Conservation (phyloP, 441 rosid genomes). For the Syzygium syzygioides region DNA sequence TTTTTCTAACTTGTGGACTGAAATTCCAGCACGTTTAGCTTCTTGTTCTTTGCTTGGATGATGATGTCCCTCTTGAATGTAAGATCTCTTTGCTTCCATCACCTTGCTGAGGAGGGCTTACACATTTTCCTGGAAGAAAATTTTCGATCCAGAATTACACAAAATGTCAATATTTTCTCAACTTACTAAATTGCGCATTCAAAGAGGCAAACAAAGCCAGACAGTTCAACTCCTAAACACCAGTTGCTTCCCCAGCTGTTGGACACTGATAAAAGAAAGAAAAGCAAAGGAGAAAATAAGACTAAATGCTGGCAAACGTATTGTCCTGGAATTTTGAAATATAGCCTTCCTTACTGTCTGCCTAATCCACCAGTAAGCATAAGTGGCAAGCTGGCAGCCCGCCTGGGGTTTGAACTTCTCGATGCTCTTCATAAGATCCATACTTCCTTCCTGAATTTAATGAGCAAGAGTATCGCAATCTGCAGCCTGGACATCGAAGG, state of each 20-base stretch:
- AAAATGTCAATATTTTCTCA: not conserved
- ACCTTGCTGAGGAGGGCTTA: slow-evolving; percentile 53
- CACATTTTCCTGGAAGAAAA: slow-evolving; percentile 55
- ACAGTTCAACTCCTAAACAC: not conserved
- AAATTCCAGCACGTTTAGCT: slow-evolving; percentile 63
- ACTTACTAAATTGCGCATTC: not conserved
- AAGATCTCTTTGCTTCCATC: slow-evolving; percentile 59
- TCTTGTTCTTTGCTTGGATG: slow-evolving; percentile 54
- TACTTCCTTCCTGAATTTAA: slow-evolving; percentile 64
- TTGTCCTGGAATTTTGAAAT: slow-evolving; percentile 66
- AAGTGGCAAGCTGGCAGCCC: slow-evolving; percentile 76
- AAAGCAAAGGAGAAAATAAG: not conserved
- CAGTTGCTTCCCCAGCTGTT: not conserved
- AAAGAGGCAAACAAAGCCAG: not conserved
- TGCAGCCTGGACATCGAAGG: not conserved
- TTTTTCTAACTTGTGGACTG: slow-evolving; percentile 51
- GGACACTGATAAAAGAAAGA: not conserved
- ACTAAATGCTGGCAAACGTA: slow-evolving; percentile 71
- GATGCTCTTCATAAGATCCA: slow-evolving; percentile 87
- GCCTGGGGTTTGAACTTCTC: slow-evolving; percentile 81
- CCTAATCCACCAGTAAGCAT: slow-evolving; percentile 95
- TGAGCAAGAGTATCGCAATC: not conserved
- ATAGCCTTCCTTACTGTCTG: slow-evolving; percentile 64
- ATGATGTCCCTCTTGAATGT: slow-evolving; percentile 48
- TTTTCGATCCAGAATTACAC: not conserved